Evolutionary conservation across 139 green algal genomes (phyloP).

Genomic region (Micromonas commoda): DNA sequence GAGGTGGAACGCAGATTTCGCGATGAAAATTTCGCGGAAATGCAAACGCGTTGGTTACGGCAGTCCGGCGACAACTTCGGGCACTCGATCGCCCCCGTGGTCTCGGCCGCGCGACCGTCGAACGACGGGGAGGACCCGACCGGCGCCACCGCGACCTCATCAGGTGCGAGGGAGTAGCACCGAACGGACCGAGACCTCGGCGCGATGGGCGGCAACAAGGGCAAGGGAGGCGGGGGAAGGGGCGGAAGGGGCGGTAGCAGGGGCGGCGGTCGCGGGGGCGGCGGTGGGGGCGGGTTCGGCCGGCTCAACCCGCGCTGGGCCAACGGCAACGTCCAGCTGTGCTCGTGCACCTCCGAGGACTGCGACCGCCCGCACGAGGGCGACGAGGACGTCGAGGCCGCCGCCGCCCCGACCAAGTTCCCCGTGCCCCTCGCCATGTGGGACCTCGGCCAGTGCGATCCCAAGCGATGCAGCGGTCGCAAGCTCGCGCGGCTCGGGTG

Average conservation of each 20-base stretch:
- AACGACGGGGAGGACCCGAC: background rate
- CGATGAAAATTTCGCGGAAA: too few species aligned
- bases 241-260: background rate
- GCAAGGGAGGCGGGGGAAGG: background rate
- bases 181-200: background rate
- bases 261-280: too few species aligned
- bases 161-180: background rate
- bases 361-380: conserved; percentile 8
- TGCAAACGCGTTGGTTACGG: too few species aligned
- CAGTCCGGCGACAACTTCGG: too few species aligned
- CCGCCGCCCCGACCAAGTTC: background rate
- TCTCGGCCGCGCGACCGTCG: too few species aligned
- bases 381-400: background rate
- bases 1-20: too few species aligned
- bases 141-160: background rate
- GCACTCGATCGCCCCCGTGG: too few species aligned
- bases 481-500: conserved; percentile 40
- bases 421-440: conserved; percentile 32
- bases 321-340: background rate
- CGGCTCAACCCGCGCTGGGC: background rate
- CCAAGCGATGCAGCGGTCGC: conserved; percentile 43
- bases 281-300: background rate
- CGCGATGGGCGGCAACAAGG: background rate
- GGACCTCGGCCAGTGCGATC: conserved; percentile 47
- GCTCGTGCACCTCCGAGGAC: background rate